phyloP scores from a whole-genome alignment of 169 alveolate genomes.

The Cryptosporidium andersoni region DNA sequence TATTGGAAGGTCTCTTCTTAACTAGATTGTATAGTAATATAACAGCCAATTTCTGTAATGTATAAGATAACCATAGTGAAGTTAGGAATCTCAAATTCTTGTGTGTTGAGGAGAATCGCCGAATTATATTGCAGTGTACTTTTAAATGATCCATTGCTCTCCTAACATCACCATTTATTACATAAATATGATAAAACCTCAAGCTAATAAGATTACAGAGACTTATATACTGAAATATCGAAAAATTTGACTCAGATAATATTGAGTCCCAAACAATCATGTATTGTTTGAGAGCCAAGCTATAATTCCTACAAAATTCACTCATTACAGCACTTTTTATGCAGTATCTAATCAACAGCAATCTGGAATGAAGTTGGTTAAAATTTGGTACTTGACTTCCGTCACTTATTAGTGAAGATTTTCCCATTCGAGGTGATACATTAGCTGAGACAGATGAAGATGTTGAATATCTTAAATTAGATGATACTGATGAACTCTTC shows the following conservation, averaged over 20 bases:
- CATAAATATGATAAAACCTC: slow-evolving; percentile 44
- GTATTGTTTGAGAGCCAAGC: slow-evolving; percentile 39
- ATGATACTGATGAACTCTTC: slow-evolving; percentile 18
- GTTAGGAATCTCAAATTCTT: slow-evolving; percentile 35
- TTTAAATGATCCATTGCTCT: slow-evolving; percentile 62
- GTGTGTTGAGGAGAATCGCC: slow-evolving; percentile 24
- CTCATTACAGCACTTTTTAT: slow-evolving; percentile 69
- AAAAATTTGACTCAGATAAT: slow-evolving; percentile 33
- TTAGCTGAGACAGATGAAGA: slow-evolving; percentile 12
- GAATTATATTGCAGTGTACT: slow-evolving; percentile 18
- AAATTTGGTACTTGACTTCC: slow-evolving; percentile 6
- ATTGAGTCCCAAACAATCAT: slow-evolving; percentile 62
- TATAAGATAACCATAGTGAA: slow-evolving; percentile 46
- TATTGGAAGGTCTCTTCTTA: slow-evolving; percentile 6
- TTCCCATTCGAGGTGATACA: slow-evolving; percentile 49
- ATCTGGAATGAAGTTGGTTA: slow-evolving; percentile 51
- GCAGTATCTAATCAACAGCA: slow-evolving; percentile 45
- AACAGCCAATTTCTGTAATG: slow-evolving; percentile 43
- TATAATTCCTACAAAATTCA: slow-evolving; percentile 62
- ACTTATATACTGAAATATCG: slow-evolving; percentile 36
- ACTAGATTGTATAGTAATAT: slow-evolving; percentile 25
- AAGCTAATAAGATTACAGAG: slow-evolving; percentile 46
- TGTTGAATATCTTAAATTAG: slow-evolving; percentile 27
- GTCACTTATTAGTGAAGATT: slow-evolving; percentile 13
- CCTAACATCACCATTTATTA: slow-evolving; percentile 32